Evolutionary conservation across 495 filamentous ascomycete genomes (phyloP), one percentile per base, ranked within the genome.

Genomic region (Aspergillus nidulans): DNA sequence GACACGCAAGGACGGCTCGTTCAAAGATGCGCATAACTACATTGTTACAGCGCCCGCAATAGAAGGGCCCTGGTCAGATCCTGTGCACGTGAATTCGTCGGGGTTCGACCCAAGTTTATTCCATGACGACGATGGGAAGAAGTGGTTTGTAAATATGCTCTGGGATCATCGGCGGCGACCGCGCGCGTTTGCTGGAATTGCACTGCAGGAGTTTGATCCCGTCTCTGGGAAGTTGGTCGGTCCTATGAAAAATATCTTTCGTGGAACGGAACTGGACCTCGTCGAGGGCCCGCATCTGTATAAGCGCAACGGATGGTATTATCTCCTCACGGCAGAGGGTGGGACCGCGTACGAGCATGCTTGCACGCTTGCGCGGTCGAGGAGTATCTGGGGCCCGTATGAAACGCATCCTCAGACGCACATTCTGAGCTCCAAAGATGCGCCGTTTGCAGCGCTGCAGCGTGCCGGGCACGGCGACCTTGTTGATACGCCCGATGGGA

Each of bases 51-150:
- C 41, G 1, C 26, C 39, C 1, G 3, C 40, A 7, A 51, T 45
- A 6, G 23, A 20, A 3, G 42, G 38, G 2, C 77, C 79, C 1
- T 84, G 80, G 80, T 77, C 75, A 0, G 80, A 84, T 16, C 80
- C 81, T 6, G 56, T 81, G 18, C 79, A 77, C 52, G 62, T 69
- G 55, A 79, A 81, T 52, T 75, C 75, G 2, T 79, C 75, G 4
- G 77, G 80, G 0, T 81, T 84, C 58, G 81, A 84, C 63, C 81
- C 80, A 8, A 77, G 72, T 1, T 69, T 86, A 0, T 85, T 85
- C 60, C 80, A 82, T 56, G 81, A 83, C 46, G 74, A 77, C 34
- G 73, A 80, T 52, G 78, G 81, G 7, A 73, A 64, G 46, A 81
- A 49, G 15, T 57, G 38, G 42, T 49, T 53, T 15, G 52, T 48